A percentile compares a stretch with the other conserved stretches of the same genome.
Evolutionary conservation across 495 filamentous ascomycete species (phyloP).

Genomic region (Aspergillus sclerotiicarbonarius): DNA sequence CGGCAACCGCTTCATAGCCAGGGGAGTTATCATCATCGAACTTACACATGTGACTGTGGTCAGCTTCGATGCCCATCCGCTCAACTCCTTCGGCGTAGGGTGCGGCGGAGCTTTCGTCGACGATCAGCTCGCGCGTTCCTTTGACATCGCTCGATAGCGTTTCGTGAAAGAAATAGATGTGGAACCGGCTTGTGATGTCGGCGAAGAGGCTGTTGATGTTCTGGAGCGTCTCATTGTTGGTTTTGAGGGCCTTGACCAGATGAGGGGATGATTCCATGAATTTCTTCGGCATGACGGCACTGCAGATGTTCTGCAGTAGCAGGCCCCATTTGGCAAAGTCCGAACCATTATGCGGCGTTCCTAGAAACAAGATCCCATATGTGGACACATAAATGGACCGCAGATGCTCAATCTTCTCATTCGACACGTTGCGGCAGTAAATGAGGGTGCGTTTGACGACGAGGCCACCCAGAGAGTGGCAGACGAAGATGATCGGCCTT

Average conservation of each 20-base stretch:
- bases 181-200: conserved; percentile 68
- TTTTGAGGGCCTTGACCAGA: conserved; percentile 68
- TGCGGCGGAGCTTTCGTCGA: conserved; percentile 72
- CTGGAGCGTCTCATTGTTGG: conserved; percentile 76
- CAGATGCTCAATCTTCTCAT: conserved; percentile 66
- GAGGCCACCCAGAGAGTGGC: conserved; percentile 79
- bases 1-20: conserved; percentile 71
- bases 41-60: conserved; percentile 87
- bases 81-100: conserved; percentile 73
- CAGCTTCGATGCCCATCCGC: conserved; percentile 75
- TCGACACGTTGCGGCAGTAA: conserved; percentile 61
- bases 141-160: conserved; percentile 64
- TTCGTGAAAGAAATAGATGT: conserved; percentile 72
- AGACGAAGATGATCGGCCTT: conserved; percentile 81
- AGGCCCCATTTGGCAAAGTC: conserved; percentile 75
- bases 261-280: conserved; percentile 69
- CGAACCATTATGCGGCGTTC: conserved; percentile 82
- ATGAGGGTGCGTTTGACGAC: conserved; percentile 73
- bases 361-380: conserved; percentile 81
- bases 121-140: conserved; percentile 60
- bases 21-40: conserved; percentile 71
- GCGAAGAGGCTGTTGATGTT: conserved; percentile 77
- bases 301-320: conserved; percentile 70
- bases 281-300: conserved; percentile 65
- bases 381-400: conserved; percentile 81